Evolutionary conservation across 176 grass and related monocot genomes (phyloP).

Genomic region (Typha latifolia): DNA sequence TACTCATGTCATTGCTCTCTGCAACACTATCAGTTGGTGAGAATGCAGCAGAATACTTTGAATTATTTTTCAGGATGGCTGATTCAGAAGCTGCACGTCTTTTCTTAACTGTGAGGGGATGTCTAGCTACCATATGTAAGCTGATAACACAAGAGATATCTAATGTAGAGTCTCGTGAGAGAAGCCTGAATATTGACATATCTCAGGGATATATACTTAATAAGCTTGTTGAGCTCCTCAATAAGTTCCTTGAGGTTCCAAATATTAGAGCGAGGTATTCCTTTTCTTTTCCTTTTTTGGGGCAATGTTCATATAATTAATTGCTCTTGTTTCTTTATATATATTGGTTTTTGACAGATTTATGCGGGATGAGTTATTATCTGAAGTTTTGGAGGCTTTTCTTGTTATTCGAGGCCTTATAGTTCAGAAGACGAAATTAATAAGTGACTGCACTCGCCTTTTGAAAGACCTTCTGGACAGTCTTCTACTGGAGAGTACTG

Average conservation of each 20-base stretch:
- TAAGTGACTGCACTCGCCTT: conserved; percentile 85
- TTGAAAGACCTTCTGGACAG: conserved; percentile 91
- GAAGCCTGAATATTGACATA: conserved; percentile 83
- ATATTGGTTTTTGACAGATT: conserved; percentile 37
- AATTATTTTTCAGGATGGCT: conserved; percentile 83
- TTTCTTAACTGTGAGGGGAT: conserved; percentile 80
- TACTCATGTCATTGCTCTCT: conserved; percentile 76
- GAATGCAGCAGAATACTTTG: conserved; percentile 89
- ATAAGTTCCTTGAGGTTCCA: conserved; percentile 94
- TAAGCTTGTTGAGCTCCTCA: conserved; percentile 86
- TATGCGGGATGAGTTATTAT: conserved; percentile 78
- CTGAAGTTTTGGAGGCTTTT: conserved; percentile 74
- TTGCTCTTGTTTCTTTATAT: not conserved
- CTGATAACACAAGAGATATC: conserved; percentile 82
- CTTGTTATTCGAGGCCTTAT: conserved; percentile 84
- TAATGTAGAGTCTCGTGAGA: conserved; percentile 93
- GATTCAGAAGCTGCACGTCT: conserved; percentile 68
- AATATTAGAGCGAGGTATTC: conserved; percentile 86
- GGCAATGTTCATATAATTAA: not conserved
- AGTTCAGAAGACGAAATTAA: conserved; percentile 96
- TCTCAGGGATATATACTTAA: conserved; percentile 97
- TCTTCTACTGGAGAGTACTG: conserved; percentile 77
- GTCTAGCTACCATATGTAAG: conserved; percentile 60
- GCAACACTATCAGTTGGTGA: conserved; percentile 72
- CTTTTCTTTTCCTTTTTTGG: not conserved